phyloP scores from a whole-genome alignment of 2,329 filamentous ascomycete genomes.

The Karstenula rhodostoma region DNA sequence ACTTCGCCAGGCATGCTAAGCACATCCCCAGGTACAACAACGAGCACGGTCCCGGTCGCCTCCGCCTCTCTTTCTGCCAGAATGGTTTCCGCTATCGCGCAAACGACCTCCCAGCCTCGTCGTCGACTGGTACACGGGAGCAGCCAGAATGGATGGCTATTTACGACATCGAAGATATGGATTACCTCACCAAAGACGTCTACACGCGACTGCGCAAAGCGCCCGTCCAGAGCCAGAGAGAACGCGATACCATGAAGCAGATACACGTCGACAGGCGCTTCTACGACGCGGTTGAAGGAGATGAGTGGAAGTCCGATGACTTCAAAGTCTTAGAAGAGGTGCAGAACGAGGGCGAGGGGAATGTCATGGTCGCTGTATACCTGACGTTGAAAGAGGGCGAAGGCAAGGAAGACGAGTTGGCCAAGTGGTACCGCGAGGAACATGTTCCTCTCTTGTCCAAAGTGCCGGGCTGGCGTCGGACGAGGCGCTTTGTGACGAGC shows the following conservation, averaged over 20 bases:
- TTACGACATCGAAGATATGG: slow-evolving; percentile 83
- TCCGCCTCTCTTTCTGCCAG: slow-evolving; percentile 75
- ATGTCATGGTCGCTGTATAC: slow-evolving; percentile 69
- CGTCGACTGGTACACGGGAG: slow-evolving; percentile 42
- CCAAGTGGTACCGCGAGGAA: slow-evolving; percentile 78
- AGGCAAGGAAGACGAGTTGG: slow-evolving; percentile 62
- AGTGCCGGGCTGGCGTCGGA: slow-evolving; percentile 80
- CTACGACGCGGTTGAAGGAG: slow-evolving; percentile 68
- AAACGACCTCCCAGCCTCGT: slow-evolving; percentile 59
- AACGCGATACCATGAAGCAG: slow-evolving; percentile 68
- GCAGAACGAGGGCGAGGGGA: slow-evolving; percentile 61
- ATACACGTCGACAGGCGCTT: slow-evolving; percentile 75
- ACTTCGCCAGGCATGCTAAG: slow-evolving; percentile 25
- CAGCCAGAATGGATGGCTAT: slow-evolving; percentile 77
- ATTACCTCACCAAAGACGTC: slow-evolving; percentile 71
- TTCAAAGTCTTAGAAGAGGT: slow-evolving; percentile 69
- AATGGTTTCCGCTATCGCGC: slow-evolving; percentile 84
- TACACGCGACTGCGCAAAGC: slow-evolving; percentile 72
- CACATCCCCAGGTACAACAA: slow-evolving; percentile 72
- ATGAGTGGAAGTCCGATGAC: slow-evolving; percentile 62
- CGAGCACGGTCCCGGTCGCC: slow-evolving; percentile 83
- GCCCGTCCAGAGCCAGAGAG: slow-evolving; percentile 64
- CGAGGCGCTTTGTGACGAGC: slow-evolving; percentile 73
- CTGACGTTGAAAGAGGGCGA: slow-evolving; percentile 65
- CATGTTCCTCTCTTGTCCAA: slow-evolving; percentile 75